Evolutionary conservation across 1,284 basidiomycete genomes (phyloP).

Genomic region (Tetrapyrgos nigripes): DNA sequence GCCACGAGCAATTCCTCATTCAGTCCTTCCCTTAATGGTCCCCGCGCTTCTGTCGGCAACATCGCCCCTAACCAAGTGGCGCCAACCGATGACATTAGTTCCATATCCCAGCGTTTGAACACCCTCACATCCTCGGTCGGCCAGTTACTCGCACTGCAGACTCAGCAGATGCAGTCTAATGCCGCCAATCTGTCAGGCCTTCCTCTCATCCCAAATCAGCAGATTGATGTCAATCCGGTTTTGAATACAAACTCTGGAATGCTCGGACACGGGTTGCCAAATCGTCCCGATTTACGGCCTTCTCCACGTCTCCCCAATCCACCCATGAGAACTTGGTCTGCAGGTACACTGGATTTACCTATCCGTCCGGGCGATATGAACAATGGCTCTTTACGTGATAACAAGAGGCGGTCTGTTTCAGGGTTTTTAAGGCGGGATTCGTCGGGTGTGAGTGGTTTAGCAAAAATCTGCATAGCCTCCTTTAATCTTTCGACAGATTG

Average conservation of each 20-base stretch:
- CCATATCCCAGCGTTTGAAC: slow-evolving; percentile 81
- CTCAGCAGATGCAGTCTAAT: slow-evolving; percentile 65
- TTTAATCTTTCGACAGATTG: slow-evolving; percentile 42
- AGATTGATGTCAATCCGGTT: slow-evolving; percentile 52
- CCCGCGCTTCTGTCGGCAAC: slow-evolving; percentile 66
- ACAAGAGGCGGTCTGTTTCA: slow-evolving; percentile 80
- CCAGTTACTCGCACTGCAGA: slow-evolving; percentile 80
- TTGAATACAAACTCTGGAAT: slow-evolving; percentile 43
- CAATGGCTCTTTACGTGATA: slow-evolving; percentile 45
- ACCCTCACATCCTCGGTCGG: slow-evolving; percentile 88
- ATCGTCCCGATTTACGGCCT: slow-evolving; percentile 64
- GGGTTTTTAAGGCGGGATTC: slow-evolving; percentile 77
- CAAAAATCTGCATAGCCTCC: slow-evolving; percentile 11
- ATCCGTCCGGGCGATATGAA: slow-evolving; percentile 55
- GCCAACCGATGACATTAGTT: slow-evolving; percentile 73
- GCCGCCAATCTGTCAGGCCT: slow-evolving; percentile 30
- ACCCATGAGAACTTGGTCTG: slow-evolving; percentile 82
- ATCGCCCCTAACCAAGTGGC: slow-evolving; percentile 72
- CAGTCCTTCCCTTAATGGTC: slow-evolving; percentile 44
- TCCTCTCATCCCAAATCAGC: slow-evolving; percentile 51
- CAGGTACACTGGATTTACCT: slow-evolving; percentile 76
- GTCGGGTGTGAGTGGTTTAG: slow-evolving; percentile 58
- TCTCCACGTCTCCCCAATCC: slow-evolving; percentile 66
- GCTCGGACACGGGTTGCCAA: slow-evolving; percentile 64
- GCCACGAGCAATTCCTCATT: slow-evolving; percentile 47